Evolutionary conservation across 352 stramenopile species (phyloP).

Genomic region (Phytophthora parvispora): DNA sequence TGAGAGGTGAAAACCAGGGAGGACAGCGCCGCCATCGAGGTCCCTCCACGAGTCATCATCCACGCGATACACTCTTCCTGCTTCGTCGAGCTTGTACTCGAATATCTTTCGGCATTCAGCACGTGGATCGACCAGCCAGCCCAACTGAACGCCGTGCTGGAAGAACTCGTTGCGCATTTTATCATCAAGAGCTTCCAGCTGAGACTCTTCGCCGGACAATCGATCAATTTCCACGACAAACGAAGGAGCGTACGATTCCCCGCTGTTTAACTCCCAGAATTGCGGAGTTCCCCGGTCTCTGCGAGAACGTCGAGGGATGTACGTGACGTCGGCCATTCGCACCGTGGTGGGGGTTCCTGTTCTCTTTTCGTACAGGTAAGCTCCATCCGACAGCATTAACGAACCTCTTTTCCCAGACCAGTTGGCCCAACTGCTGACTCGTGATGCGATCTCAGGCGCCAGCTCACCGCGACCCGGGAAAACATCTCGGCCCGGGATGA

Average conservation of each 20-base stretch:
- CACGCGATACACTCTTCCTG: background rate
- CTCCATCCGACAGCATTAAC: conserved; percentile 7
- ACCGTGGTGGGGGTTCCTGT: conserved; percentile 1
- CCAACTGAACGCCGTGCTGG: conserved; percentile 15
- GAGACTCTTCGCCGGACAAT: conserved; percentile 10
- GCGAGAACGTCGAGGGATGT: background rate
- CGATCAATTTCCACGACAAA: conserved; percentile 27
- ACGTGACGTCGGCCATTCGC: conserved; percentile 20
- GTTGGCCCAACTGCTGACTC: background rate
- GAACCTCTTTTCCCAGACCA: background rate
- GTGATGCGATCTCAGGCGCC: background rate
- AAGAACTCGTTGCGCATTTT: conserved; percentile 28
- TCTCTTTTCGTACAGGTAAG: conserved; percentile 7
- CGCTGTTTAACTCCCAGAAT: background rate
- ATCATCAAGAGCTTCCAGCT: conserved; percentile 2
- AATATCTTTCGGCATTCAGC: conserved; percentile 5
- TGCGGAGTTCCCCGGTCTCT: background rate
- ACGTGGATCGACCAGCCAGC: conserved; percentile 24
- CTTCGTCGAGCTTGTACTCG: conserved; percentile 22
- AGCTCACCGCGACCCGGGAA: background rate
- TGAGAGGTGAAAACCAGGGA: conserved; percentile 9
- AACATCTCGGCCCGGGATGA: conserved; percentile 7
- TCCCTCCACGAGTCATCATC: conserved; percentile 20
- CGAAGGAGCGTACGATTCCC: conserved; percentile 5
- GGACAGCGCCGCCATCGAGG: conserved; percentile 17